phyloP scores from a whole-genome alignment of 192 early-diverging fungal species.

The Coemansia sp. region DNA sequence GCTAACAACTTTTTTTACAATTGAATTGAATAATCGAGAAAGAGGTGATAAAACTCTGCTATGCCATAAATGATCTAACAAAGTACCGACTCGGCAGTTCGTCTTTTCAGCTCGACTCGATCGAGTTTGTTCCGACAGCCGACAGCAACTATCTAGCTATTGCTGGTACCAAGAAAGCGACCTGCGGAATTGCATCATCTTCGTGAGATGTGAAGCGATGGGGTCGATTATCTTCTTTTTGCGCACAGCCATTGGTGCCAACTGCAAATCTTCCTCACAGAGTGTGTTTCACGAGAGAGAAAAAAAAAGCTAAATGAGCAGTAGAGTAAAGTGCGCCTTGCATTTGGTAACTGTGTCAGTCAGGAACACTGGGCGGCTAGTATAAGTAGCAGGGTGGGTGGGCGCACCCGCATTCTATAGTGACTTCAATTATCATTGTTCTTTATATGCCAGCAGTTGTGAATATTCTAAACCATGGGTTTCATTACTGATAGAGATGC shows the following conservation, averaged over 20 bases:
- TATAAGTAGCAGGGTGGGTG: background rate
- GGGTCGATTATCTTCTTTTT: background rate
- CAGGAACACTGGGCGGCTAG: too few species aligned
- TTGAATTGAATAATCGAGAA: background rate
- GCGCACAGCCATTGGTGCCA: background rate
- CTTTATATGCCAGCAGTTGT: background rate
- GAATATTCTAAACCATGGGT: background rate
- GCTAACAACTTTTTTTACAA: background rate
- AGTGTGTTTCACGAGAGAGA: too few species aligned
- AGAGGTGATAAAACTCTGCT: background rate
- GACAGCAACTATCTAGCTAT: too few species aligned
- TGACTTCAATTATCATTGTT: background rate
- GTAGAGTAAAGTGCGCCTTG: too few species aligned
- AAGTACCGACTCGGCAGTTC: too few species aligned
- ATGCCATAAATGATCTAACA: too few species aligned
- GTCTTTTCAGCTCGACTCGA: too few species aligned
- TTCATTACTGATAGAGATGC: background rate
- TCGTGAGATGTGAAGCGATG: background rate
- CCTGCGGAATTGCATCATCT: background rate
- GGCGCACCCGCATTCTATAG: background rate
- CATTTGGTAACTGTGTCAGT: too few species aligned
- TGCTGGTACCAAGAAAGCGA: too few species aligned
- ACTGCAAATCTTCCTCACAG: too few species aligned
- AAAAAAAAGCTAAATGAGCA: too few species aligned
- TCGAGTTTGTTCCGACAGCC: too few species aligned